Evolutionary conservation across 495 filamentous ascomycete species (phyloP).

Genomic region (Lophium mytilinum): DNA sequence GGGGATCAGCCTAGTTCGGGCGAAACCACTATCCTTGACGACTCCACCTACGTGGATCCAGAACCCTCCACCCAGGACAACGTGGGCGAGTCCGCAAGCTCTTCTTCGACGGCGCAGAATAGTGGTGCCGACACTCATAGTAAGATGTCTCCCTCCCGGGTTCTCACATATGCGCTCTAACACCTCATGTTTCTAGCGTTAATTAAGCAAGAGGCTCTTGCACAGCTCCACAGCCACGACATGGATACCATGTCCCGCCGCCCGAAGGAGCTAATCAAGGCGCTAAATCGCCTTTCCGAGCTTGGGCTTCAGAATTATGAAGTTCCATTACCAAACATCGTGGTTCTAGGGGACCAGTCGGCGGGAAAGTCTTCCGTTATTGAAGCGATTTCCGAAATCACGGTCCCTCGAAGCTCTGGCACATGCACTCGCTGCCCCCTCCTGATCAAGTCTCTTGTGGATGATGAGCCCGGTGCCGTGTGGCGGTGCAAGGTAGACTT

Average conservation of each 20-base stretch:
- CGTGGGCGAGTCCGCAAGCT: too few relatives aligned
- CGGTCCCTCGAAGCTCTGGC: slow-evolving; percentile 57
- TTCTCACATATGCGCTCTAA: background rate
- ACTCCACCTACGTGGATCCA: too few relatives aligned
- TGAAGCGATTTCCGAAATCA: slow-evolving; percentile 70
- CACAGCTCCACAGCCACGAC: background rate
- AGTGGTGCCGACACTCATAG: background rate
- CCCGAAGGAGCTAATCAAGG: slow-evolving; percentile 22
- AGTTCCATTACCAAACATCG: slow-evolving; percentile 59
- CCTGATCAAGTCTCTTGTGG: slow-evolving; percentile 62
- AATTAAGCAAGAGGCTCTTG: background rate
- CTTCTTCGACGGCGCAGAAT: too few relatives aligned
- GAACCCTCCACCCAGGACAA: too few relatives aligned
- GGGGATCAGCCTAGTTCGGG: too few relatives aligned
- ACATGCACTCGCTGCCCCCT: slow-evolving; percentile 72
- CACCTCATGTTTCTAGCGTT: background rate
- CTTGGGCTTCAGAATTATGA: slow-evolving; percentile 32
- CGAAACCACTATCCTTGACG: too few relatives aligned
- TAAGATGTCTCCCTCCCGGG: background rate
- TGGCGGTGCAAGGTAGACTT: slow-evolving; percentile 62
- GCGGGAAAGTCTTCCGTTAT: slow-evolving; percentile 76
- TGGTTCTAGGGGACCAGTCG: slow-evolving; percentile 63
- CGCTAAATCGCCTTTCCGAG: slow-evolving; percentile 26
- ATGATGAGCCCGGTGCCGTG: slow-evolving; percentile 29
- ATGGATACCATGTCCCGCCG: slow-evolving; percentile 3